Conservation (phyloP, 1,139 yeast genomes). For the Citeromyces siamensis region DNA sequence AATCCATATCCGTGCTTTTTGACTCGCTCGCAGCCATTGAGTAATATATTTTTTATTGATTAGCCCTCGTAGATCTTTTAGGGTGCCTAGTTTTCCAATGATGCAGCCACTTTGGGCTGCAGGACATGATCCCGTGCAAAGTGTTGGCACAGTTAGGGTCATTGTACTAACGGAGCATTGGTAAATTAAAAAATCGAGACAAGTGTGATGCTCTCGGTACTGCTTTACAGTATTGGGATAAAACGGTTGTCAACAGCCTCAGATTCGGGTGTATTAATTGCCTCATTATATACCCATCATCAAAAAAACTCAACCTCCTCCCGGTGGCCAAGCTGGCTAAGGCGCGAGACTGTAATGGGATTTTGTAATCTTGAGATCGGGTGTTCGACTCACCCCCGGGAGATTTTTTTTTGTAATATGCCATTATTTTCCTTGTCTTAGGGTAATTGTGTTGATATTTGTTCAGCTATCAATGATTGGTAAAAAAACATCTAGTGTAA, state of each 20-base stretch:
- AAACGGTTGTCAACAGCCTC: background rate
- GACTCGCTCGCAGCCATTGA: conserved; percentile 69
- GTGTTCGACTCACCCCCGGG: conserved; percentile 55
- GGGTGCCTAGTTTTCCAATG: conserved; percentile 27
- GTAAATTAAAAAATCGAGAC: conserved; percentile 25
- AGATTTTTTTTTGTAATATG: conserved; percentile 24
- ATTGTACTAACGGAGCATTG: conserved; percentile 61
- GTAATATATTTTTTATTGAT: conserved; percentile 12
- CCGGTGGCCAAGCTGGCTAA: conserved; percentile 48
- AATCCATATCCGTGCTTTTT: conserved; percentile 82
- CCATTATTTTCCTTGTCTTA: too few relatives aligned
- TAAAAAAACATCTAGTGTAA: too few relatives aligned
- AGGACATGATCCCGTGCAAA: conserved; percentile 31
- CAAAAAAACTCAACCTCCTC: conserved; percentile 4
- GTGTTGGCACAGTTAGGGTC: conserved; percentile 13
- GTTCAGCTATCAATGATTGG: too few relatives aligned
- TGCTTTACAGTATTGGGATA: conserved; percentile 5
- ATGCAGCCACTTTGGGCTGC: conserved; percentile 47
- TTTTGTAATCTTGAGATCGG: conserved; percentile 38
- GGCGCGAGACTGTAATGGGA: conserved; percentile 48
- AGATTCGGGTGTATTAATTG: too few relatives aligned
- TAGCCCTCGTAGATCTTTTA: conserved; percentile 1
- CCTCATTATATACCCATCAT: background rate
- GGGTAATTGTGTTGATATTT: too few relatives aligned
- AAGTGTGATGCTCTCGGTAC: conserved; percentile 2